Evolutionary conservation across 805 yeast genomes (phyloP).

Genomic region (Blastobotrys chiropterorum): DNA sequence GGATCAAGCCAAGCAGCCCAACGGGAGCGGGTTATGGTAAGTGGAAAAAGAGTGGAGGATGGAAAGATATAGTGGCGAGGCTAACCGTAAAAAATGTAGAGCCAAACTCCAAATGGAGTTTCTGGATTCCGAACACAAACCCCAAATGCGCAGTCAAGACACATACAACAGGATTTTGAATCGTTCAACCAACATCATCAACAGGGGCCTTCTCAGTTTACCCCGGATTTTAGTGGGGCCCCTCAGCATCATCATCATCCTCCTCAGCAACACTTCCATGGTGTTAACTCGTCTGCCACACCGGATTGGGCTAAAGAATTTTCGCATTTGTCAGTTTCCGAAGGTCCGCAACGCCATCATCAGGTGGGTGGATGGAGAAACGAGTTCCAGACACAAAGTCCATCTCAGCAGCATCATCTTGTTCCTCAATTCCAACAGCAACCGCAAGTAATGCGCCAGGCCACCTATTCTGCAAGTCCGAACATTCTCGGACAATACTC

Average conservation of each 20-base stretch:
- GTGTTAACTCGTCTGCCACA: neutral
- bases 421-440: neutral
- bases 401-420: neutral
- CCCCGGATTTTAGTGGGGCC: neutral
- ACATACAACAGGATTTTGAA: slow-evolving; percentile 2
- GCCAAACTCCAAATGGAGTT: neutral
- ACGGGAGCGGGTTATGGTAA: slow-evolving; percentile 12
- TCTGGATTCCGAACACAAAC: neutral
- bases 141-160: neutral
- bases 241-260: neutral
- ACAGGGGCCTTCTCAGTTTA: neutral
- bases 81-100: too few species aligned
- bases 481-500: neutral
- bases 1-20: slow-evolving; percentile 5
- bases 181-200: neutral
- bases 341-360: neutral
- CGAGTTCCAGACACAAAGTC: neutral
- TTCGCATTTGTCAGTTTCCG: neutral
- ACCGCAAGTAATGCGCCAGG: neutral
- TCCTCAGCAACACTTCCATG: neutral
- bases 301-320: slow-evolving; percentile 4
- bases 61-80: too few species aligned
- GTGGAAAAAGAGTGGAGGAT: too few species aligned
- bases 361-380: neutral
- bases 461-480: neutral